These are phyloP conservation scores for Parafenestella ontariensis DNA, from an alignment of 2,329 filamentous ascomycete genomes.

Conservation along the genomic window DNA sequence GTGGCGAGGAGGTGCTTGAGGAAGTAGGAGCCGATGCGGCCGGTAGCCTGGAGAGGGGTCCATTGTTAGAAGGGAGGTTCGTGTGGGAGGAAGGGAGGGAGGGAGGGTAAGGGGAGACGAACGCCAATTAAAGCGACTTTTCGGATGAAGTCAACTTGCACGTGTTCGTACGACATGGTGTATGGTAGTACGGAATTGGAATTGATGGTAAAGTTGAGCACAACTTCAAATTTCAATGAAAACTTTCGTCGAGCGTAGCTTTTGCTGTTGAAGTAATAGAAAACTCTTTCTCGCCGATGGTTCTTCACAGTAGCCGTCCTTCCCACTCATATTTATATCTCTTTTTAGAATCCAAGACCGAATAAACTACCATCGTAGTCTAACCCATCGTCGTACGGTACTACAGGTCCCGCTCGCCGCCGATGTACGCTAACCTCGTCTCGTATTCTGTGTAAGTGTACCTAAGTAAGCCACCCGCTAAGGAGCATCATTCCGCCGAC, in stretches of 20 bases:
- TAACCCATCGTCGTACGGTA: too few species aligned
- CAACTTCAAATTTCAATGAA: too few species aligned
- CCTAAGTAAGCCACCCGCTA: too few species aligned
- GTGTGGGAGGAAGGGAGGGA: neutral
- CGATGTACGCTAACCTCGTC: neutral
- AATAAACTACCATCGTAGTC: too few species aligned
- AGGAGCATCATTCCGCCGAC: neutral
- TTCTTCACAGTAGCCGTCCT: too few species aligned
- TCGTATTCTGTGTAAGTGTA: constrained; percentile 2
- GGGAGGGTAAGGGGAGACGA: constrained; percentile 7
- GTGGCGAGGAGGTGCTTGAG: constrained; percentile 45
- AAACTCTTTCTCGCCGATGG: too few species aligned
- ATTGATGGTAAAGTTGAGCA: too few species aligned
- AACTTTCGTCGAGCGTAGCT: too few species aligned
- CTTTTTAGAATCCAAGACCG: too few species aligned
- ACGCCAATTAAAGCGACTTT: constrained; percentile 51
- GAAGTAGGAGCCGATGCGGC: constrained; percentile 49
- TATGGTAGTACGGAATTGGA: neutral
- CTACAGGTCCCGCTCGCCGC: too few species aligned
- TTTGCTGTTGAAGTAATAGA: too few species aligned
- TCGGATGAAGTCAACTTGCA: constrained; percentile 1
- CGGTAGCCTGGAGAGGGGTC: constrained; percentile 41
- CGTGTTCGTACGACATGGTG: neutral
- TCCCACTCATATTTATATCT: too few species aligned
- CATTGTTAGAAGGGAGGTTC: constrained; percentile 3